Conservation (phyloP, 1,284 basidiomycete genomes). For the Takashimella tepidaria region DNA sequence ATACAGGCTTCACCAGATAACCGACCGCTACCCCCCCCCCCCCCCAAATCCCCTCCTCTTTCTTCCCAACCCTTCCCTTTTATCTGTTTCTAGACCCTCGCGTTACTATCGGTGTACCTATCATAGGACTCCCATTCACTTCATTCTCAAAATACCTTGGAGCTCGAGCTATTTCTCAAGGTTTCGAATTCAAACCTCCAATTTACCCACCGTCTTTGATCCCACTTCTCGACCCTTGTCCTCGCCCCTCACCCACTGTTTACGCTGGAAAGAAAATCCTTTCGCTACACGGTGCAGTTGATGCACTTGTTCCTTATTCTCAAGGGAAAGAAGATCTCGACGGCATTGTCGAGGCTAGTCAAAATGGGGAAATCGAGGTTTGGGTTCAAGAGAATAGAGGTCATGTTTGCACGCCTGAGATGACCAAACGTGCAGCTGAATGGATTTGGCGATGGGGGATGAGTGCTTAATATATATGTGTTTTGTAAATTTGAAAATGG, state of each 20-base stretch:
- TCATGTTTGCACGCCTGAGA: constrained; percentile 45
- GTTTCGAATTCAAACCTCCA: constrained; percentile 54
- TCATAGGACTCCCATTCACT: constrained; percentile 73
- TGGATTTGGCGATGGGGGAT: constrained; percentile 46
- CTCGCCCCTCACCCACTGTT: constrained; percentile 51
- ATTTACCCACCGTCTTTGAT: constrained; percentile 54
- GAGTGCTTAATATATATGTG: no score
- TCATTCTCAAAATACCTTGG: constrained; percentile 54
- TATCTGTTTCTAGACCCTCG: constrained; percentile 71
- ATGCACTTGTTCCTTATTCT: constrained; percentile 41
- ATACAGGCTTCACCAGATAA: not conserved
- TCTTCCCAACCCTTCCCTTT: no score
- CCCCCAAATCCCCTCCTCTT: not conserved
- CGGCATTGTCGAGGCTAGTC: constrained; percentile 16
- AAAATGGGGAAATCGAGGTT: constrained; percentile 31
- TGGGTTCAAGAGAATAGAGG: constrained; percentile 44
- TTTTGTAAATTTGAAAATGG: no score
- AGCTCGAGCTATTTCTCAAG: constrained; percentile 53
- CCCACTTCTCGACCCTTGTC: constrained; percentile 44
- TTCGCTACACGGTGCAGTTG: constrained; percentile 55
- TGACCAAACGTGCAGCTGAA: constrained; percentile 41
- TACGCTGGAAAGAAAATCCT: constrained; percentile 66
- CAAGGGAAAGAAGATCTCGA: constrained; percentile 36
- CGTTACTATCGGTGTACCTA: constrained; percentile 64
- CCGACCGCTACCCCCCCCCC: not conserved